A percentile compares a stretch with the other conserved stretches of the same genome.
These are phyloP conservation scores for Aspergillus arachidicola DNA, from an alignment of 2,329 filamentous ascomycete species.

Conservation along the genomic window DNA sequence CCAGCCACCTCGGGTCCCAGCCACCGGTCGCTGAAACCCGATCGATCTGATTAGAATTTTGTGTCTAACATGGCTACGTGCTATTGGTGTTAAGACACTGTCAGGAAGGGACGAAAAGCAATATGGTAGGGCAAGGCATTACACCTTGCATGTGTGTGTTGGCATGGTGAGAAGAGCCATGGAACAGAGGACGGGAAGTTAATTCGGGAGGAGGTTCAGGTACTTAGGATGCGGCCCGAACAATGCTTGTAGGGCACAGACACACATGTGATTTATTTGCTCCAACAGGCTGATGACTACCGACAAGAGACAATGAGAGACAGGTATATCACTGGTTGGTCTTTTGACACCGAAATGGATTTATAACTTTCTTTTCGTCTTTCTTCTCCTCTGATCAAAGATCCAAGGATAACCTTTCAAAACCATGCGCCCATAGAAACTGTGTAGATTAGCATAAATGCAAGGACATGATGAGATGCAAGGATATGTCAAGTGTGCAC, in stretches of 20 bases:
- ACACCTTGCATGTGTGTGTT: slow-evolving; percentile 12
- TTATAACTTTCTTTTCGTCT: background rate
- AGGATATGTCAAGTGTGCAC: background rate
- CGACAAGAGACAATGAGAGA: background rate
- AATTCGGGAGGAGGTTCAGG: background rate
- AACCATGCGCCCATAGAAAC: background rate
- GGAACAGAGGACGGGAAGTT: background rate
- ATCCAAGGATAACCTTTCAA: background rate
- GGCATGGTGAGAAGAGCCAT: slow-evolving; percentile 6
- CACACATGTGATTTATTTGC: background rate
- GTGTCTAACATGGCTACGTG: slow-evolving; percentile 11
- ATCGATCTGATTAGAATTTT: slow-evolving; percentile 9
- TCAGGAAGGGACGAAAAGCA: background rate
- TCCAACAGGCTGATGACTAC: background rate
- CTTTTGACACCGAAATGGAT: background rate
- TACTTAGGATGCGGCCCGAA: background rate
- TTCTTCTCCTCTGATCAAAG: background rate
- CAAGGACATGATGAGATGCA: background rate
- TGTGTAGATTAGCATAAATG: background rate
- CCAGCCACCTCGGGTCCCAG: slow-evolving; percentile 23
- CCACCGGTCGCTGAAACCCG: slow-evolving; percentile 15
- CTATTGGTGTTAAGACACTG: slow-evolving; percentile 13
- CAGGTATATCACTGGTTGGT: background rate
- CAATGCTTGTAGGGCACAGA: background rate
- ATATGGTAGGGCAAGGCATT: slow-evolving; percentile 11